Evolutionary conservation across 768 basidiomycete species (phyloP).

Genomic region (Kockovaella imperatae): DNA sequence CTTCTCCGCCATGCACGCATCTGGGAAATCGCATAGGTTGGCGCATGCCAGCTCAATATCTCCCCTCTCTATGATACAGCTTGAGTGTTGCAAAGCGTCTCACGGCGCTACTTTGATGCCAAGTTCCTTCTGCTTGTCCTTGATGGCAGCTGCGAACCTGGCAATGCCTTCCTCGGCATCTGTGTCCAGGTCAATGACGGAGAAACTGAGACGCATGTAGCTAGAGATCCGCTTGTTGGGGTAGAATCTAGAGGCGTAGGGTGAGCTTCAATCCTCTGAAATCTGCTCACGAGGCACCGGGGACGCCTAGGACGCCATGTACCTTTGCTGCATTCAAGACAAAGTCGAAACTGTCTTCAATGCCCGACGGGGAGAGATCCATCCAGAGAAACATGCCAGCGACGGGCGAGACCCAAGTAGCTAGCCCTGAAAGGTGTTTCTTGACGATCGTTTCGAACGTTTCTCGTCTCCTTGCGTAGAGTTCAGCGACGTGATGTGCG

Average conservation of each 20-base stretch:
- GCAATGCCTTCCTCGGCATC: conserved; percentile 67
- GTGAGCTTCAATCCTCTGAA: not conserved
- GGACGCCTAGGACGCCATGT: conserved; percentile 79
- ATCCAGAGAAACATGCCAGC: conserved; percentile 73
- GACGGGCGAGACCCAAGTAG: conserved; percentile 46
- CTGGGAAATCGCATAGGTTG: no score
- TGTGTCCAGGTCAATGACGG: conserved; percentile 47
- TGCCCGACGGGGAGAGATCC: conserved; percentile 36
- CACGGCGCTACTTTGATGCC: no score
- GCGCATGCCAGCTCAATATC: no score
- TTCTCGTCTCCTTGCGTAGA: conserved; percentile 48
- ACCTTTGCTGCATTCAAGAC: conserved; percentile 69
- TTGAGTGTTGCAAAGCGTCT: no score
- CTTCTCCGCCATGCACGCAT: no score
- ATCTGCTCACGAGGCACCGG: conserved; percentile 51
- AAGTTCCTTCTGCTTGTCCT: conserved; percentile 27
- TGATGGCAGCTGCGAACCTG: conserved; percentile 52
- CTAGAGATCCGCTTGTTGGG: conserved; percentile 62
- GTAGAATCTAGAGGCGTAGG: conserved; percentile 53
- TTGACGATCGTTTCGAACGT: conserved; percentile 70
- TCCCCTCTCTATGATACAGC: no score
- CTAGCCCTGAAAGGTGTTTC: conserved; percentile 68
- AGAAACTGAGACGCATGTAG: conserved; percentile 78
- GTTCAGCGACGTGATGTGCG: conserved; percentile 59
- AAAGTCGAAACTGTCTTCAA: conserved; percentile 63